phyloP scores from a whole-genome alignment of 495 filamentous ascomycete genomes.

The Xylaria intraflava region DNA sequence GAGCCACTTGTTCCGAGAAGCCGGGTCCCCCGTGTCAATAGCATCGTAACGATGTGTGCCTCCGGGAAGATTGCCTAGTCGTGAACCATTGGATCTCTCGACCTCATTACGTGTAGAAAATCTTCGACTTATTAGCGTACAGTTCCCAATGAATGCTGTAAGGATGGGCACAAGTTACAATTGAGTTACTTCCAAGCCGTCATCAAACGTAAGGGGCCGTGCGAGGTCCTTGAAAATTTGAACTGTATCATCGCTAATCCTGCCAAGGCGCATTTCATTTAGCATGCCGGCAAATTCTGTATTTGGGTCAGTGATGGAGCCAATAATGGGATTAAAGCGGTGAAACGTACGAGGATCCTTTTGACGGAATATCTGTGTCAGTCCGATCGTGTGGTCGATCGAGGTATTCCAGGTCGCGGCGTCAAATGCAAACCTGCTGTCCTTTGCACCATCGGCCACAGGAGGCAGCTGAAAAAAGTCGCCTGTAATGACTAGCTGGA shows the following conservation, averaged over 20 bases:
- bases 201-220: conserved; percentile 62
- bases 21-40: conserved; percentile 67
- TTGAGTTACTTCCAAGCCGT: conserved; percentile 83
- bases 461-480: conserved; percentile 98
- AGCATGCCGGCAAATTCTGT: conserved; percentile 85
- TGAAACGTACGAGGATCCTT: conserved; percentile 65
- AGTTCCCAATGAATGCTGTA: background rate
- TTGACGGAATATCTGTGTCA: conserved; percentile 95
- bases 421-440: conserved; percentile 85
- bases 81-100: conserved; percentile 70
- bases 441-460: conserved; percentile 62
- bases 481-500: conserved; percentile 91
- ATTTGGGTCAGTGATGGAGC: conserved; percentile 11
- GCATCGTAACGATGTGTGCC: conserved; percentile 60
- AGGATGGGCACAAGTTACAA: conserved; percentile 35
- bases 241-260: conserved; percentile 62
- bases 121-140: conserved; percentile 38
- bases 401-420: conserved; percentile 85
- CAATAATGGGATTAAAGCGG: background rate
- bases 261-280: conserved; percentile 93
- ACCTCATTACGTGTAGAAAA: conserved; percentile 91
- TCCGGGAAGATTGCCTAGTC: conserved; percentile 68
- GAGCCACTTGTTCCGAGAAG: conserved; percentile 68
- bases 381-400: conserved; percentile 89
- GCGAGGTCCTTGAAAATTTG: conserved; percentile 62